Base-by-base conservation (phyloP, 2,329 filamentous ascomycete genomes). In the Penicillium sp. region DNA sequence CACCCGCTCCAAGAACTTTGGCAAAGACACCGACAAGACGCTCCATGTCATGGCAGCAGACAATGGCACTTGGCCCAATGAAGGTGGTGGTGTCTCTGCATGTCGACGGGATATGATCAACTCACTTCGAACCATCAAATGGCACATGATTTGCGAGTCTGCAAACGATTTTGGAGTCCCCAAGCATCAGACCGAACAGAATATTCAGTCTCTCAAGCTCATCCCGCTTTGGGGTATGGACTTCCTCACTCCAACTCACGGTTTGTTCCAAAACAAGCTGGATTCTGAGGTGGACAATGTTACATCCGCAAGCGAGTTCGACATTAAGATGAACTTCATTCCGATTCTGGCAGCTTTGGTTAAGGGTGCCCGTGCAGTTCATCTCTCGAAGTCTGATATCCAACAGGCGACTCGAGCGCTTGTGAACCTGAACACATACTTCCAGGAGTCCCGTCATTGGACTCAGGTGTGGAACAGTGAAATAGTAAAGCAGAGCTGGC, bases 91-190 rank as follows among this genome's bases (percentile, higher is more conserved):
- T 61, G 81, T 83, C 14, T 82, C 80, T 36, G 80, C 80, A 53
- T 83, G 81, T 68, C 73, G 81, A 38, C 75, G 81, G 41, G 81
- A 83, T 62, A 74, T 83, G 65, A 79, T 83, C 65, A 81, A 83
- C 61, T 78, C 77, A 14, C 77, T 82, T 58, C 73, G 73, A 41
- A 81, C 79, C 0, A 80, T 83, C 59, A 77, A 80, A 53, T 82
- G 80, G 71, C 80, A 83, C 61, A 80, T 82, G 61, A 70, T 83
- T 41, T 80, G 78, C 46, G 81, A 83, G 68, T 79, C 79, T 6
- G 80, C 80, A 9, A 82, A 82, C 61, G 81, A 83, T 56, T 83
- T 77, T 57, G 81, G 81, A 30, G 75, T 82, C 19, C 81, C 81
- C 6, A 78, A 81, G 17, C 81, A 82, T 66, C 81, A 83, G 65